These are phyloP conservation scores for Maudiozyma serrabonitensis DNA, from an alignment of 805 yeast species.

Conservation along the genomic window DNA sequence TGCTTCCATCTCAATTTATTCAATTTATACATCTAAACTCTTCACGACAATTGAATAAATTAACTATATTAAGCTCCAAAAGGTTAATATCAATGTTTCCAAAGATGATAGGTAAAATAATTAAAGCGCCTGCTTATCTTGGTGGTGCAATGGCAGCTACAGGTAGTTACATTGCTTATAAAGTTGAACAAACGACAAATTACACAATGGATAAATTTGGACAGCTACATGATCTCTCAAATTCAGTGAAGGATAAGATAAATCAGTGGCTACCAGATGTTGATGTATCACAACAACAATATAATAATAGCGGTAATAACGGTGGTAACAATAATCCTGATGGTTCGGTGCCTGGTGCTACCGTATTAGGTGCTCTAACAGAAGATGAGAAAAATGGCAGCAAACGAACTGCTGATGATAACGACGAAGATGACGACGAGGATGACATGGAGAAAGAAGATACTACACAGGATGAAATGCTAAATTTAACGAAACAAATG, in stretches of 20 bases:
- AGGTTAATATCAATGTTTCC: conserved; percentile 33
- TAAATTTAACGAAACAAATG: conserved; percentile 89
- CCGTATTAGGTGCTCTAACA: conserved; percentile 20
- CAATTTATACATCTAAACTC: conserved; percentile 8
- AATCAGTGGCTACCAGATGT: conserved; percentile 21
- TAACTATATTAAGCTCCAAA: conserved; percentile 9
- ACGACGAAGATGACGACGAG: conserved; percentile 26
- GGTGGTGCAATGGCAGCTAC: conserved; percentile 94
- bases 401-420: conserved; percentile 35
- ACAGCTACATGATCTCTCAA: conserved; percentile 53
- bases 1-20: conserved; percentile 13
- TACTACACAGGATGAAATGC: conserved; percentile 66
- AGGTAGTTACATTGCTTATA: conserved; percentile 84
- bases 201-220: conserved; percentile 60
- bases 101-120: conserved; percentile 44
- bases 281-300: conserved; percentile 30
- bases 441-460: conserved; percentile 46
- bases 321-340: conserved; percentile 34
- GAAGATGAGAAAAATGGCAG: conserved; percentile 35
- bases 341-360: conserved; percentile 17
- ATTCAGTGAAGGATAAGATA: conserved; percentile 38
- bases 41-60: neutral
- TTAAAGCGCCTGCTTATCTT: conserved; percentile 64
- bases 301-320: conserved; percentile 50
- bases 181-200: conserved; percentile 75